phyloP scores from a whole-genome alignment of 306 rosid genomes.

The Mimosa pudica region DNA sequence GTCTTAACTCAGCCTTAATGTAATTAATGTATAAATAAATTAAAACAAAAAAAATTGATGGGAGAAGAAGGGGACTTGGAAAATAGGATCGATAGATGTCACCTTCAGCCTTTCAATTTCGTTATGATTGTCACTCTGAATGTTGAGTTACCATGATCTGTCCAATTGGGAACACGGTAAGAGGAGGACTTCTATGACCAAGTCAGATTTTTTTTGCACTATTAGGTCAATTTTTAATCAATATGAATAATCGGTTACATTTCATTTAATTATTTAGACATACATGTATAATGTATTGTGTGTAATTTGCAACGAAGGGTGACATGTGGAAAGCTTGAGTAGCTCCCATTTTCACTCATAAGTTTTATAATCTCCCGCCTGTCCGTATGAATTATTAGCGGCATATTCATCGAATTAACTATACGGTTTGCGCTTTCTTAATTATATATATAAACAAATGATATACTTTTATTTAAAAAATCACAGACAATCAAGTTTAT shows the following conservation, averaged over 20 bases:
- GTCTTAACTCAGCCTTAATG: background rate
- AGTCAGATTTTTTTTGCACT: background rate
- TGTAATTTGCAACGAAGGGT: background rate
- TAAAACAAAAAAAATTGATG: conserved; percentile 6
- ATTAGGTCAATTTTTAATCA: background rate
- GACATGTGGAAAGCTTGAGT: background rate
- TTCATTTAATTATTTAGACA: background rate
- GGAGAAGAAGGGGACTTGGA: background rate
- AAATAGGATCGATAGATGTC: conserved; percentile 5
- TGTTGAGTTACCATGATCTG: conserved; percentile 19
- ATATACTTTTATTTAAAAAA: background rate
- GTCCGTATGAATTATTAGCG: conserved; percentile 3
- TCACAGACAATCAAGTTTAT: background rate
- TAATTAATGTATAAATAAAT: background rate
- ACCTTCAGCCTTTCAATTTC: background rate
- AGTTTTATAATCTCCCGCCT: conserved; percentile 39
- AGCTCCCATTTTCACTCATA: conserved; percentile 56
- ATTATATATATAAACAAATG: background rate
- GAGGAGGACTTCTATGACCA: background rate
- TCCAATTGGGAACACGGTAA: conserved; percentile 25
- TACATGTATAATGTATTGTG: background rate
- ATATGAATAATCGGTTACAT: background rate
- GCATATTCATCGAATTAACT: background rate
- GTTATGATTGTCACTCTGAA: conserved; percentile 29
- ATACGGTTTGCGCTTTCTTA: background rate